Evolutionary conservation across 805 yeast genomes (phyloP).

Genomic region (Teunomyces atbi): DNA sequence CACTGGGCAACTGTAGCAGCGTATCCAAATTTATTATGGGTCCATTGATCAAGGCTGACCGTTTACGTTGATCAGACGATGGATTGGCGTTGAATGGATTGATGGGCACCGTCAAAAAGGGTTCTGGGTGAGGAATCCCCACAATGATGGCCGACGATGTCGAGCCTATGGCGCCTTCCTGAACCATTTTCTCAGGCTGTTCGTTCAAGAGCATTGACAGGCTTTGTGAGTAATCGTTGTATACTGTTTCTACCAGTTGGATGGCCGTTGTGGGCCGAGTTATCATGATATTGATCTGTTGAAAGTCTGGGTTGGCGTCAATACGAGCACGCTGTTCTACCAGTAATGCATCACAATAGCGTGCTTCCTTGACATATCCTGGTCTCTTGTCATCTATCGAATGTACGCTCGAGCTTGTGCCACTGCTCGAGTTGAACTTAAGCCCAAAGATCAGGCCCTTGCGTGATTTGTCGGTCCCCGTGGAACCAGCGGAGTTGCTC

Average conservation of each 20-base stretch:
- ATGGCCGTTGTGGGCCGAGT: slow-evolving; percentile 31
- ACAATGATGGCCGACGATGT: slow-evolving; percentile 31
- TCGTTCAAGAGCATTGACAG: slow-evolving; percentile 33
- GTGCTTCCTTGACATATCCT: slow-evolving; percentile 24
- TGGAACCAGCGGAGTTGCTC: slow-evolving; percentile 1
- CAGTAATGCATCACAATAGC: slow-evolving; percentile 31
- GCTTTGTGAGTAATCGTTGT: slow-evolving; percentile 29
- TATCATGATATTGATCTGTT: slow-evolving; percentile 31
- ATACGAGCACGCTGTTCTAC: slow-evolving; percentile 31
- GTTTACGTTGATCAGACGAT: slow-evolving; percentile 69
- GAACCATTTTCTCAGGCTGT: slow-evolving; percentile 12
- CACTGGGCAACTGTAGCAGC: slow-evolving; percentile 45
- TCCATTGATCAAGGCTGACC: slow-evolving; percentile 73
- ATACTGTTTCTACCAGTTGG: slow-evolving; percentile 5
- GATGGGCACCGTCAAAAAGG: slow-evolving; percentile 29
- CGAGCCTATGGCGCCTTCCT: slow-evolving; percentile 23
- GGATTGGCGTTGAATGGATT: slow-evolving; percentile 42
- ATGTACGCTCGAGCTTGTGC: not conserved
- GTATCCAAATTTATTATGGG: slow-evolving; percentile 84
- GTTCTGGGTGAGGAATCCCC: slow-evolving; percentile 43
- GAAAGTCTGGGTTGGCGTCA: slow-evolving; percentile 24
- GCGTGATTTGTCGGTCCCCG: slow-evolving; percentile 20
- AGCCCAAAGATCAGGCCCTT: slow-evolving; percentile 41
- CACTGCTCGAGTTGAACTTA: slow-evolving; percentile 28
- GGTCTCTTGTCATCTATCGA: slow-evolving; percentile 8